Base-by-base conservation (phyloP, 495 filamentous ascomycete genomes). In the Penicillium antarcticum region DNA sequence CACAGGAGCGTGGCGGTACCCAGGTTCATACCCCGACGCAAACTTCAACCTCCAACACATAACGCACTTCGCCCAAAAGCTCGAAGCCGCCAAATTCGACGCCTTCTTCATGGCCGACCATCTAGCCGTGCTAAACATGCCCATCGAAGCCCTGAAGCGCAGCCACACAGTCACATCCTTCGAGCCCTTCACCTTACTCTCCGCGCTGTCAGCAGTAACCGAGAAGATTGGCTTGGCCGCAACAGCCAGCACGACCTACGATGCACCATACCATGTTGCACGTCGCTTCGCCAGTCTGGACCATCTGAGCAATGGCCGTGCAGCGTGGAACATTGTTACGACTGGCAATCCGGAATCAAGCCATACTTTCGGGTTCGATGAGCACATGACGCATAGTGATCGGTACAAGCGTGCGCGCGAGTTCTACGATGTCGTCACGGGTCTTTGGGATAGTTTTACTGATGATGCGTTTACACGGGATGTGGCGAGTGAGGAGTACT, bases 81-180 rank as follows among this genome's bases (percentile, higher is more conserved):
- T 84, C 12, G 79, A 82, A 60, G 72, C 66, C 12, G 80, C 78
- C 53, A 83, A 83, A 51, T 83, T 83, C 63, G 78, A 83, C 57
- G 80, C 78, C 43, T 81, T 83, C 68, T 83, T 83, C 72, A 82
- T 83, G 78, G 80, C 80, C 4, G 80, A 83, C 52, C 78, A 81
- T 52, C 64, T 83, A 1, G 80, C 78, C 12, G 78, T 81, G 8
- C 61, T 81, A 21, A 81, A 83, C 56, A 81, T 83, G 78, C 78
- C 78, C 8, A 56, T 78, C 12, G 78, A 82, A 46, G 79, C 79
- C 12, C 71, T 82, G 31, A 77, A 77, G 52, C 77, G 80, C 42
- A 80, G 77, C 47, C 79, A 81, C 44, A 81, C 80, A 2, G 72
- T 79, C 7, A 82, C 79, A 5, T 83, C 80, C 33, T 69, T 74